Percentiles rank a stretch among this genome's conserved stretches.
Conservation (phyloP, 208 protist genomes). For the Lotmaria passim region DNA sequence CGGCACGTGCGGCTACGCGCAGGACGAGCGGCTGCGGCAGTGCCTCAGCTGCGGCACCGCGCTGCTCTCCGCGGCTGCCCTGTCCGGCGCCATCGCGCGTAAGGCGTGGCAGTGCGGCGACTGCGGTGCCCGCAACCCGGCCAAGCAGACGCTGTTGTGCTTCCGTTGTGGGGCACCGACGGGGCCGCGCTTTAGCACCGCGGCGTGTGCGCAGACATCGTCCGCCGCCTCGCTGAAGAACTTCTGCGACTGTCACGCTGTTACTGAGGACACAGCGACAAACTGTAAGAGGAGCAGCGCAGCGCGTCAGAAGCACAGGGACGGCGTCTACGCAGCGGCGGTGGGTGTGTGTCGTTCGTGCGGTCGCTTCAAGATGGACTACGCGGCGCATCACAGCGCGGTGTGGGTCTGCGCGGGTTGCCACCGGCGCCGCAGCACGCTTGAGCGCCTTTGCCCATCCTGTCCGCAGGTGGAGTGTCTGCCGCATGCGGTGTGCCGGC, state of each 20-base stretch:
- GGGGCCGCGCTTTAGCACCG: conserved; percentile 46
- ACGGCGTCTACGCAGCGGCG: conserved; percentile 20
- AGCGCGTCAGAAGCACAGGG: background rate
- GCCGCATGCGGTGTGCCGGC: conserved; percentile 48
- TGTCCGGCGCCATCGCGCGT: conserved; percentile 50
- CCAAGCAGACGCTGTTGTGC: conserved; percentile 68
- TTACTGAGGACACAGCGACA: background rate
- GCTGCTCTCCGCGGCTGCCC: conserved; percentile 17
- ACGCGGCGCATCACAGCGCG: conserved; percentile 43
- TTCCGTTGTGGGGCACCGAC: conserved; percentile 61
- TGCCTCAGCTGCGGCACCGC: conserved; percentile 70
- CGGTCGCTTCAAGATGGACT: conserved; percentile 48
- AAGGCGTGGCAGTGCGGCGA: conserved; percentile 65
- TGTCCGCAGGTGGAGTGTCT: conserved; percentile 87
- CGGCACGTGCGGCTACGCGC: conserved; percentile 62
- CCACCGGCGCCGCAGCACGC: conserved; percentile 62
- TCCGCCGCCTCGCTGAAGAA: background rate
- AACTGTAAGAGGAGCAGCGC: background rate
- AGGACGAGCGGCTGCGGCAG: conserved; percentile 71
- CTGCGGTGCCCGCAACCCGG: conserved; percentile 71
- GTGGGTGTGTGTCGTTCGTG: conserved; percentile 64
- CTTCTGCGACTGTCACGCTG: conserved; percentile 21
- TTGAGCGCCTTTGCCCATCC: conserved; percentile 76
- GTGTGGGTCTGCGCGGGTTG: conserved; percentile 82
- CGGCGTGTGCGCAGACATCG: background rate